Conservation (phyloP, 2,329 filamentous ascomycete genomes). For the Sporothrix luriei region DNA sequence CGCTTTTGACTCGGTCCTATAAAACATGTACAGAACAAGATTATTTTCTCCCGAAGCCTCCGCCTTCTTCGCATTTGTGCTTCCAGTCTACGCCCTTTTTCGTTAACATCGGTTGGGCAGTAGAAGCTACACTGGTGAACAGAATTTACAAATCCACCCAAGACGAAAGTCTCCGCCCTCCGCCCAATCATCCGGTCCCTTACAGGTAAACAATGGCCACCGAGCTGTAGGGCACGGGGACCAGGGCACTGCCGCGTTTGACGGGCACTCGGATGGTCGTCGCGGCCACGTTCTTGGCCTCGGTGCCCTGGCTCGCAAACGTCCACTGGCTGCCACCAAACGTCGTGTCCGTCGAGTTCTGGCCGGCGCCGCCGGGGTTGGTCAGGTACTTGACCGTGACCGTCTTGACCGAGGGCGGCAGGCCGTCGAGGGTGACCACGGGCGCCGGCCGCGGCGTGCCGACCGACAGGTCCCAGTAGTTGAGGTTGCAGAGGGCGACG, state of each 20-base stretch:
- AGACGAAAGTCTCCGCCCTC: not conserved
- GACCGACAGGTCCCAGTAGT: slow-evolving; percentile 20
- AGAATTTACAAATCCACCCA: too few species aligned
- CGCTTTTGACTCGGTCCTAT: too few species aligned
- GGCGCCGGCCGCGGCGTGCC: not conserved
- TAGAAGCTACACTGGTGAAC: too few species aligned
- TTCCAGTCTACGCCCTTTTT: too few species aligned
- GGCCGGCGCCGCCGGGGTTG: slow-evolving; percentile 23
- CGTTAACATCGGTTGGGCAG: too few species aligned
- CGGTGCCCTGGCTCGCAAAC: slow-evolving; percentile 4
- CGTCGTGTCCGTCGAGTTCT: slow-evolving; percentile 17
- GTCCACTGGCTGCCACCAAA: slow-evolving; percentile 27
- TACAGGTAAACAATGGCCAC: slow-evolving; percentile 23
- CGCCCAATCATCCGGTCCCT: not conserved
- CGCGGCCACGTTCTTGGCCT: not conserved
- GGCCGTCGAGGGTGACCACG: not conserved
- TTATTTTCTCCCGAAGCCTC: too few species aligned
- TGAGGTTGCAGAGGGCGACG: slow-evolving; percentile 15
- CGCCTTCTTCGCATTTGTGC: too few species aligned
- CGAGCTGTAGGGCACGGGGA: slow-evolving; percentile 12
- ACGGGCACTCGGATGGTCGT: slow-evolving; percentile 13
- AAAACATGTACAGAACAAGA: too few species aligned
- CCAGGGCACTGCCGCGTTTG: not conserved
- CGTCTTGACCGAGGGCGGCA: not conserved
- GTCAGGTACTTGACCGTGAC: slow-evolving; percentile 24